Percentiles rank a stretch among this genome's conserved stretches.
Evolutionary conservation across 805 yeast species (phyloP).

Genomic region (Suhomyces xylopsoci): DNA sequence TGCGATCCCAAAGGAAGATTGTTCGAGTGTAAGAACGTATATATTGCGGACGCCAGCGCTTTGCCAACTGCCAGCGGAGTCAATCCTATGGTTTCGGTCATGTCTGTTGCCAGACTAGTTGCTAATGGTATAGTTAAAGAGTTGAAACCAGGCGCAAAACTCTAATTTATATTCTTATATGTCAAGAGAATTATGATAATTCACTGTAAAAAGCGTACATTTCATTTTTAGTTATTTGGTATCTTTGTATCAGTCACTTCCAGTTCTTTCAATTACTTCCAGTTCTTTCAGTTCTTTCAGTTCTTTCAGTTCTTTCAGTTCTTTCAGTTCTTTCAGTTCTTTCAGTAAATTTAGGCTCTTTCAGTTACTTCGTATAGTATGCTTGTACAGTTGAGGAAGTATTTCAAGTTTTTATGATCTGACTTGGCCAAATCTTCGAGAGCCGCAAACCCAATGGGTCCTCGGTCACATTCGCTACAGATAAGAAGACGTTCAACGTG

Average conservation of each 20-base stretch:
- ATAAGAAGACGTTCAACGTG: slow-evolving; percentile 53
- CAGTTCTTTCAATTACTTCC: too few species aligned
- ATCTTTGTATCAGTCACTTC: not conserved
- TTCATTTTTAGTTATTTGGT: too few species aligned
- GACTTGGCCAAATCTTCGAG: slow-evolving; percentile 23
- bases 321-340: too few species aligned
- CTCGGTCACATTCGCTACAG: slow-evolving; percentile 76
- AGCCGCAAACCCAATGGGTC: slow-evolving; percentile 72
- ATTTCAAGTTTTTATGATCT: slow-evolving; percentile 38
- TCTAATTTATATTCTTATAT: not conserved
- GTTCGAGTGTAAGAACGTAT: slow-evolving; percentile 22
- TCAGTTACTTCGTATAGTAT: slow-evolving; percentile 33
- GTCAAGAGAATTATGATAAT: too few species aligned
- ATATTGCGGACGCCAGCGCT: slow-evolving; percentile 24
- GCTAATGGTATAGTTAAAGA: slow-evolving; percentile 17
- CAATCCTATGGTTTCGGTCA: slow-evolving; percentile 24
- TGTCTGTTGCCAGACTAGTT: slow-evolving; percentile 22
- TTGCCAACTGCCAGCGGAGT: slow-evolving; percentile 28
- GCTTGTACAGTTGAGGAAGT: slow-evolving; percentile 47
- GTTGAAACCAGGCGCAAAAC: slow-evolving; percentile 8
- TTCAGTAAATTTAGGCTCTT: too few species aligned
- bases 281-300: too few species aligned
- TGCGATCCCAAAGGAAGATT: slow-evolving; percentile 20
- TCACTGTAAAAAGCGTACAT: too few species aligned
- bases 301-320: too few species aligned